phyloP scores from a whole-genome alignment of 2,329 filamentous ascomycete genomes.

The Aspergillus sp. region DNA sequence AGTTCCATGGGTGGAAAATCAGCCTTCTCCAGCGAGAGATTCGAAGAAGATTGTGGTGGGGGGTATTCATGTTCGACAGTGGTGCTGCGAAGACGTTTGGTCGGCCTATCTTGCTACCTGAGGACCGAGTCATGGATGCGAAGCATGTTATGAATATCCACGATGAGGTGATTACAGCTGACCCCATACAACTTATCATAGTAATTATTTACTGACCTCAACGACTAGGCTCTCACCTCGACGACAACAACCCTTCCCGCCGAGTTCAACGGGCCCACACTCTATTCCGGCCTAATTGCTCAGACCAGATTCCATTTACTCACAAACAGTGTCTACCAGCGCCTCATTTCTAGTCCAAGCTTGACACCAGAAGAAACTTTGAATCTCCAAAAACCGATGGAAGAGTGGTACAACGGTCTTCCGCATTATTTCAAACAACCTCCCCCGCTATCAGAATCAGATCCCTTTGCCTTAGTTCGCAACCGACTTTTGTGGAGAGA shows the following conservation, averaged over 20 bases:
- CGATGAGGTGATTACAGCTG: conserved; percentile 31
- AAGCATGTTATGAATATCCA: conserved; percentile 47
- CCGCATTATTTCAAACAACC: conserved; percentile 42
- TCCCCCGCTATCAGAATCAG: conserved; percentile 31
- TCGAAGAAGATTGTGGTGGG: conserved; percentile 43
- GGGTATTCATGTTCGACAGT: conserved; percentile 48
- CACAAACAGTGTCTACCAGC: conserved; percentile 47
- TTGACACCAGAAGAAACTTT: conserved; percentile 44
- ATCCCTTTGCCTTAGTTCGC: conserved; percentile 40
- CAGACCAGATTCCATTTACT: conserved; percentile 45
- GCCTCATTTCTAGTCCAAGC: conserved; percentile 44
- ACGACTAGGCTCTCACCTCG: conserved; percentile 33
- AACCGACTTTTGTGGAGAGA: conserved; percentile 44
- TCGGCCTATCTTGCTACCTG: conserved; percentile 48
- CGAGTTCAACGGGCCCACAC: conserved; percentile 40
- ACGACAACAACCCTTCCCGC: conserved; percentile 37
- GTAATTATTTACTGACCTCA: neutral
- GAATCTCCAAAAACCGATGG: conserved; percentile 42
- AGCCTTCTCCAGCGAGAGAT: conserved; percentile 44
- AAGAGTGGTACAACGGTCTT: conserved; percentile 43
- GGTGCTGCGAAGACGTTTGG: conserved; percentile 54
- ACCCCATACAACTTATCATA: neutral
- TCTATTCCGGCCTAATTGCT: conserved; percentile 45
- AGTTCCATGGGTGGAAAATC: conserved; percentile 50
- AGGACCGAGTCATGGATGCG: conserved; percentile 45